phyloP scores from a whole-genome alignment of 2,329 filamentous ascomycete species.

The Pyricularia pennisetigena region DNA sequence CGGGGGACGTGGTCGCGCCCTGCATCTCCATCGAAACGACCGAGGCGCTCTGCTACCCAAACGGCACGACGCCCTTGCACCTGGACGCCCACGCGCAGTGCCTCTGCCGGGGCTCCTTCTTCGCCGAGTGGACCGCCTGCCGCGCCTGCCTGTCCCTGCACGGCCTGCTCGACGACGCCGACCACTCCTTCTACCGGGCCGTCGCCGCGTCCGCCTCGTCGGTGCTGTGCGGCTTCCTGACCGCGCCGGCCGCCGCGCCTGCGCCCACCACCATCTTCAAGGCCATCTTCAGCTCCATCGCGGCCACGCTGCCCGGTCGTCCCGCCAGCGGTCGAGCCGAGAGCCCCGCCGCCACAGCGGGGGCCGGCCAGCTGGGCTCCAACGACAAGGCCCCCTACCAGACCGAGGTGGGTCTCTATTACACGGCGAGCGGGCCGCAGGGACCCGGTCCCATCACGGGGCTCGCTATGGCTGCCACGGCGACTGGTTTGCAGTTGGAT shows the following conservation, averaged over 20 bases:
- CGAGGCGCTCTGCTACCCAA: slow-evolving; percentile 21
- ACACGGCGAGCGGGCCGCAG: slow-evolving; percentile 18
- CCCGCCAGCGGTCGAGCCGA: slow-evolving; percentile 8
- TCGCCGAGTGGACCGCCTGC: slow-evolving; percentile 30
- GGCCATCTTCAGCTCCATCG: slow-evolving; percentile 21
- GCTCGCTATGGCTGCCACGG: slow-evolving; percentile 24
- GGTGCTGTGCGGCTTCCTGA: slow-evolving; percentile 20
- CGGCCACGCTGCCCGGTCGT: slow-evolving; percentile 14
- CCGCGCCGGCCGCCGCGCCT: slow-evolving; percentile 10
- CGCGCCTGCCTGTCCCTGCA: slow-evolving; percentile 28
- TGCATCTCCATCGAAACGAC: slow-evolving; percentile 23
- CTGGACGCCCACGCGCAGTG: slow-evolving; percentile 19
- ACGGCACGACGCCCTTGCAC: slow-evolving; percentile 18
- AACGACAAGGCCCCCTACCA: slow-evolving; percentile 22
- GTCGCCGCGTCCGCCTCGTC: slow-evolving; percentile 24
- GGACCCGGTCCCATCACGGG: slow-evolving; percentile 30
- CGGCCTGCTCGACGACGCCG: slow-evolving; percentile 24
- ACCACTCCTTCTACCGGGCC: slow-evolving; percentile 20
- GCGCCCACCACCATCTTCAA: slow-evolving; percentile 24
- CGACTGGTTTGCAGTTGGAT: slow-evolving; percentile 12
- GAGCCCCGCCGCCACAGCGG: slow-evolving; percentile 14
- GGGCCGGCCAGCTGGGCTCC: neutral
- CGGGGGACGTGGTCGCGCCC: slow-evolving; percentile 16
- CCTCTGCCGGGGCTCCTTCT: slow-evolving; percentile 31
- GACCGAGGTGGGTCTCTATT: slow-evolving; percentile 29